Percentiles rank a stretch among this genome's conserved stretches.
phyloP scores from a whole-genome alignment of 169 alveolate genomes.

The Ichthyophthirius multifiliis region DNA sequence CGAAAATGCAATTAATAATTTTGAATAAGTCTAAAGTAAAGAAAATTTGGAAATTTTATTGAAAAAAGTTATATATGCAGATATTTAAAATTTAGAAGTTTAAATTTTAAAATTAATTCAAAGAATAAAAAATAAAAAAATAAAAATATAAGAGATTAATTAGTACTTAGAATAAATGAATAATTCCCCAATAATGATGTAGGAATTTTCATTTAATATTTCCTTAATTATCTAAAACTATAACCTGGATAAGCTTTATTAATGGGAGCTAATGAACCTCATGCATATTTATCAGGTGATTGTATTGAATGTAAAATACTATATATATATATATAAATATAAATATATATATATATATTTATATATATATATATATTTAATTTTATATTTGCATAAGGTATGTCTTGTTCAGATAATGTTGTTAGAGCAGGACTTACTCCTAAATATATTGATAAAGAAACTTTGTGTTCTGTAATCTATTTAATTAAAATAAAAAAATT shows the following conservation, averaged over 20 bases:
- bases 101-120: not conserved
- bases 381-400: conserved; percentile 36
- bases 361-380: not conserved
- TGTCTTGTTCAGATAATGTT: conserved; percentile 95
- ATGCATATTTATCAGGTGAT: conserved; percentile 92
- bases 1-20: not conserved
- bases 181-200: conserved; percentile 70
- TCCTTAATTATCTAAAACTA: conserved; percentile 85
- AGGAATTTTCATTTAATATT: conserved; percentile 85
- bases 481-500: too few species aligned
- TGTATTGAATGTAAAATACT: conserved; percentile 90
- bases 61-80: not conserved
- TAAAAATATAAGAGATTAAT: not conserved
- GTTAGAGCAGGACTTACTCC: conserved; percentile 97
- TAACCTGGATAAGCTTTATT: conserved; percentile 89
- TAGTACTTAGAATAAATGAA: not conserved
- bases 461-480: conserved; percentile 39
- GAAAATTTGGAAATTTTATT: conserved; percentile 38
- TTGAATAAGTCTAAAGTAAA: conserved; percentile 1
- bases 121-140: not conserved
- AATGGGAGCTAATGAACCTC: conserved; percentile 92
- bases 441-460: conserved; percentile 85
- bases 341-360: not conserved
- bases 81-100: not conserved
- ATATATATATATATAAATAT: not conserved